Evolutionary conservation across 441 rosid species (phyloP).

Genomic region (Gossypium trilobum): DNA sequence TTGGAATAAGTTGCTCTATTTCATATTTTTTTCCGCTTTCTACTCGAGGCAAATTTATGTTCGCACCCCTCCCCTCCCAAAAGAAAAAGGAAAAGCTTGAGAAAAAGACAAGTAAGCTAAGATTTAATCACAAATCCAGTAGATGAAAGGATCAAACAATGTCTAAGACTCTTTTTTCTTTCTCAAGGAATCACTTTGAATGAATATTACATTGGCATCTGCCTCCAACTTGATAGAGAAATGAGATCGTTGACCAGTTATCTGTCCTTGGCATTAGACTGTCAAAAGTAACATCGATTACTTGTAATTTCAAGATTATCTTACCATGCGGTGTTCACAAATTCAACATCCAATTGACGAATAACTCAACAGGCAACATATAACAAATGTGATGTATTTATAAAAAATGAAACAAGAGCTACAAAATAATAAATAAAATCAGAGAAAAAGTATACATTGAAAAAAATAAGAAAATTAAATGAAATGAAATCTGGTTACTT

Average conservation of each 20-base stretch:
- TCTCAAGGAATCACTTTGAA: background rate
- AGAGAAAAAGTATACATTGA: background rate
- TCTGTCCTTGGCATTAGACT: background rate
- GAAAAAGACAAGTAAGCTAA: background rate
- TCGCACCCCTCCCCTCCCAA: background rate
- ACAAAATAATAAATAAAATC: background rate
- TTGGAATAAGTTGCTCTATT: background rate
- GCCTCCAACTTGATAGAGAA: background rate
- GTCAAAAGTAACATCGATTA: background rate
- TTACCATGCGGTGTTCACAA: background rate
- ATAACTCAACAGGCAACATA: background rate
- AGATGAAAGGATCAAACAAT: background rate
- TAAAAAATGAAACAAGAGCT: background rate
- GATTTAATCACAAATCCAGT: background rate
- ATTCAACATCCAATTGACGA: background rate
- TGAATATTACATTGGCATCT: background rate
- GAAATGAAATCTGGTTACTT: background rate
- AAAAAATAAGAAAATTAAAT: background rate
- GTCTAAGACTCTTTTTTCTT: background rate
- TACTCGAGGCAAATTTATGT: background rate
- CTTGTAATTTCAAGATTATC: background rate
- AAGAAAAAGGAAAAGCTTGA: background rate
- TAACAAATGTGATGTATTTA: background rate
- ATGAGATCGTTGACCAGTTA: background rate
- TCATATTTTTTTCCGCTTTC: background rate